Evolutionary conservation across 2,329 filamentous ascomycete genomes (phyloP).

Genomic region (Neospermospora avenae): DNA sequence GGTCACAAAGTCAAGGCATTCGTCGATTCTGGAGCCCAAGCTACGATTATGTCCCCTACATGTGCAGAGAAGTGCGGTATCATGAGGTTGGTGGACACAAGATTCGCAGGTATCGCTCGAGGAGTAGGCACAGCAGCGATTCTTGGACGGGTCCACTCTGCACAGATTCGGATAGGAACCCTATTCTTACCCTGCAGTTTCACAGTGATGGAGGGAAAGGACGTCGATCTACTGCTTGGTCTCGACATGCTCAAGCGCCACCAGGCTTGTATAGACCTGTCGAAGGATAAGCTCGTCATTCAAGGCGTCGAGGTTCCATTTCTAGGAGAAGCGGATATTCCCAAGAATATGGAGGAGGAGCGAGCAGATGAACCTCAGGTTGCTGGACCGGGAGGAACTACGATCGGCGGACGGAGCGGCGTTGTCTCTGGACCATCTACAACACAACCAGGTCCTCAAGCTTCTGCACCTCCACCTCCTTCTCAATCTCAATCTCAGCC

Average conservation of each 20-base stretch:
- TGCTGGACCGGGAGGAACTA: slow-evolving; percentile 80
- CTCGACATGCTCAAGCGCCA: slow-evolving; percentile 97
- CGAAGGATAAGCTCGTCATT: slow-evolving; percentile 80
- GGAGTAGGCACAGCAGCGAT: slow-evolving; percentile 95
- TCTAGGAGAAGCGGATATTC: slow-evolving; percentile 88
- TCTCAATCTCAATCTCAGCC: slow-evolving; percentile 3
- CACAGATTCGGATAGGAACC: slow-evolving; percentile 88
- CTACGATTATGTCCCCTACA: slow-evolving; percentile 95
- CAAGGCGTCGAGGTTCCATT: slow-evolving; percentile 87
- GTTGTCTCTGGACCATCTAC: slow-evolving; percentile 54
- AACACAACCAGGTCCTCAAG: slow-evolving; percentile 28
- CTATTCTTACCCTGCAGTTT: slow-evolving; percentile 91
- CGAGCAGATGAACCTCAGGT: slow-evolving; percentile 78
- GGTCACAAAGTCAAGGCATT: slow-evolving; percentile 89
- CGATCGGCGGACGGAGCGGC: slow-evolving; percentile 80
- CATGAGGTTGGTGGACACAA: slow-evolving; percentile 89
- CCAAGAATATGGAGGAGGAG: slow-evolving; percentile 73
- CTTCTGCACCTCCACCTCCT: slow-evolving; percentile 7
- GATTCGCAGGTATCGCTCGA: slow-evolving; percentile 86
- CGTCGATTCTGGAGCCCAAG: slow-evolving; percentile 95
- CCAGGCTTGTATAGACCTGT: slow-evolving; percentile 87
- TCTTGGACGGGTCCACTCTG: slow-evolving; percentile 90
- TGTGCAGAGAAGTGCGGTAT: slow-evolving; percentile 92
- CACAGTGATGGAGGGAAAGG: slow-evolving; percentile 98
- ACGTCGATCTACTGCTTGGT: slow-evolving; percentile 88